Conservation (phyloP, 2,329 filamentous ascomycete genomes). For the Diaporthe velutina region DNA sequence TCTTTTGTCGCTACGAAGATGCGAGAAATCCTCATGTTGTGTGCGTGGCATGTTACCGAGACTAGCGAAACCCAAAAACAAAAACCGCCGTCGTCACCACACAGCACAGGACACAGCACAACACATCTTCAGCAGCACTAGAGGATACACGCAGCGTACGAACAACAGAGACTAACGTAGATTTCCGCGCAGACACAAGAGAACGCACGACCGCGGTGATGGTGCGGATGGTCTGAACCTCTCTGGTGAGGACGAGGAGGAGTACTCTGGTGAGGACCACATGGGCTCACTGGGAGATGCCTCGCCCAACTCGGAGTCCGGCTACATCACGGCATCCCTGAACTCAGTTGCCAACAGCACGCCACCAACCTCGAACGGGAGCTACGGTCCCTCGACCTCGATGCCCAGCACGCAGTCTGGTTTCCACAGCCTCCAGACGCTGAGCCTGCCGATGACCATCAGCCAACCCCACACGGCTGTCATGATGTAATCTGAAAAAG, state of each 20-base stretch:
- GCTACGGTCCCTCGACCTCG: constrained; percentile 46
- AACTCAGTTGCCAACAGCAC: constrained; percentile 55
- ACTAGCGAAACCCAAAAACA: constrained; percentile 46
- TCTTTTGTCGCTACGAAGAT: constrained; percentile 50
- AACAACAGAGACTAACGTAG: constrained; percentile 52
- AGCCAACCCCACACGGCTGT: constrained; percentile 61
- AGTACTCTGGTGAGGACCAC: constrained; percentile 85
- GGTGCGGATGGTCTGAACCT: constrained; percentile 71
- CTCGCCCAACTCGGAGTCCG: constrained; percentile 78
- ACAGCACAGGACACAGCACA: constrained; percentile 50
- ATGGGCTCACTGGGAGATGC: constrained; percentile 84
- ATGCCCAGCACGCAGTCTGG: constrained; percentile 52
- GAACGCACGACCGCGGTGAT: constrained; percentile 75
- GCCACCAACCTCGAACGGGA: constrained; percentile 46
- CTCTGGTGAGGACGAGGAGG: constrained; percentile 88
- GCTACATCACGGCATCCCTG: constrained; percentile 69
- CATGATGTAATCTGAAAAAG: constrained; percentile 48
- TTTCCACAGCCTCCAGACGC: constrained; percentile 71
- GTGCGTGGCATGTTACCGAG: constrained; percentile 54
- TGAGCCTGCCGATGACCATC: constrained; percentile 75
- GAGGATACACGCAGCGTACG: constrained; percentile 40
- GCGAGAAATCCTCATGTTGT: constrained; percentile 56
- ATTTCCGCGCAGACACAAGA: constrained; percentile 81
- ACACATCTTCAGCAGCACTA: constrained; percentile 51
- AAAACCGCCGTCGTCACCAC: constrained; percentile 48